Conservation (phyloP, 2,329 filamentous ascomycete species). For the Emmonsia crescens region DNA sequence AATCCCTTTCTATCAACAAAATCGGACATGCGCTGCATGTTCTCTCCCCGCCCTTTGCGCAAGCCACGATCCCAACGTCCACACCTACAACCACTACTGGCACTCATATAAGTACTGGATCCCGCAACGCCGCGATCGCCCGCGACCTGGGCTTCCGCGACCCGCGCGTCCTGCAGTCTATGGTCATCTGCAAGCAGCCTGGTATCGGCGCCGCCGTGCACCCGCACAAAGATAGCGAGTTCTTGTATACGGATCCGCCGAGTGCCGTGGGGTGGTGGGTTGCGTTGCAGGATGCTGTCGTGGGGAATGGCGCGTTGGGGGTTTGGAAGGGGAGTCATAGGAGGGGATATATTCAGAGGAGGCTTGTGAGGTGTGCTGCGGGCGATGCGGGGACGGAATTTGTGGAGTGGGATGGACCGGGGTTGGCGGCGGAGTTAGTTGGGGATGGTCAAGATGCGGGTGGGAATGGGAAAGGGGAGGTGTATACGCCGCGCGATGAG, state of each 20-base stretch:
- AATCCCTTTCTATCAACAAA: slow-evolving; percentile 79
- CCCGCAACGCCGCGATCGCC: slow-evolving; percentile 53
- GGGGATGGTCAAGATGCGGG: slow-evolving; percentile 24
- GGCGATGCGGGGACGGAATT: slow-evolving; percentile 55
- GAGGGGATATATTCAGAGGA: slow-evolving; percentile 56
- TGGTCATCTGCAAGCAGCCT: slow-evolving; percentile 98
- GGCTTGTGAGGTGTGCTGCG: slow-evolving; percentile 57
- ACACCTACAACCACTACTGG: slow-evolving; percentile 43
- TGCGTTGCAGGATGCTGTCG: slow-evolving; percentile 81
- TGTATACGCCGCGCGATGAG: slow-evolving; percentile 45
- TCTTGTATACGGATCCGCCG: slow-evolving; percentile 80
- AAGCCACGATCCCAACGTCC: neutral
- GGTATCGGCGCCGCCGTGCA: slow-evolving; percentile 88
- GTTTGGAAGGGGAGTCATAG: slow-evolving; percentile 76
- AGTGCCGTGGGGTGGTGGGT: slow-evolving; percentile 96
- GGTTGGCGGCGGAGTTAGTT: slow-evolving; percentile 49
- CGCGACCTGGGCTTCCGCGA: slow-evolving; percentile 61
- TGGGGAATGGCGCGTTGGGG: slow-evolving; percentile 76
- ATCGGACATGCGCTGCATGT: slow-evolving; percentile 69
- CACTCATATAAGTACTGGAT: slow-evolving; percentile 13
- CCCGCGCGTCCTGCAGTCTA: slow-evolving; percentile 75
- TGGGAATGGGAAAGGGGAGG: slow-evolving; percentile 34
- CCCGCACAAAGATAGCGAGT: slow-evolving; percentile 85
- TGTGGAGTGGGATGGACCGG: slow-evolving; percentile 54
- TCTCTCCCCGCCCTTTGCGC: slow-evolving; percentile 53